Evolutionary conservation across 2,329 filamentous ascomycete genomes (phyloP), one percentile per base, ranked within the genome.

Genomic region (Fusarium sp.): DNA sequence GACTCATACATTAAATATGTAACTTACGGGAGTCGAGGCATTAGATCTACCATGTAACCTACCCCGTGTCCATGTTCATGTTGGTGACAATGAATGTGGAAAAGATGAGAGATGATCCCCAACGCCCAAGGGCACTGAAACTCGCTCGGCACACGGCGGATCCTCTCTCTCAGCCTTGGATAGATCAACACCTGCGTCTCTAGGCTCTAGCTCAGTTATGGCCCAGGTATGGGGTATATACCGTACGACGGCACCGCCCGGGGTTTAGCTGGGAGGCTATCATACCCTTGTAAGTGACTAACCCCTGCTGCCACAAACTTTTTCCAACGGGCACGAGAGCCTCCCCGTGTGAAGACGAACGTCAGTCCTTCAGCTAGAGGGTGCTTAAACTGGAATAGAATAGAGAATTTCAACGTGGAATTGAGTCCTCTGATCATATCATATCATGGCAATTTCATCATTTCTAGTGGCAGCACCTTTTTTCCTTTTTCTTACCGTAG

Each of bases 271-370:
- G 38, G 30, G 28, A 49, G 44, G 35, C 60, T 44, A 56, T n/a
- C 33, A 32, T 16, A 42, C 67, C 67, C 66, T 60, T 66, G 67
- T 28, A 30, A 60, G 32, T 44, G 40, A 40, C 33, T 23, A 38
- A 59, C 35, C 67, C 66, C 44, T 69, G 67, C 66, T 69, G 66
- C 46, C 67, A 70, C 67, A 70, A 70, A 47, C 52, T 60, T 70
- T 63, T 63, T 40, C 46, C 46, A 49, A 35, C 12, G 15, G 40
- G 37, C 50, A 44, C 18, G 13, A 69, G 59, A 69, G 60, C 63
- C 56, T 60, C 63, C 16, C 61, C 47, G 32, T 43, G 53, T 28
- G 47, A 32, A 42, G 35, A 60, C 5, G 37, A 18, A 61, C 53
- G 47, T 49, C 64, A 68, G 16, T 35, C 23, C 32, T 46, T 37